These are phyloP conservation scores for Cyberlindnera subsufficiens DNA, from an alignment of 805 yeast genomes.

Conservation along the genomic window DNA sequence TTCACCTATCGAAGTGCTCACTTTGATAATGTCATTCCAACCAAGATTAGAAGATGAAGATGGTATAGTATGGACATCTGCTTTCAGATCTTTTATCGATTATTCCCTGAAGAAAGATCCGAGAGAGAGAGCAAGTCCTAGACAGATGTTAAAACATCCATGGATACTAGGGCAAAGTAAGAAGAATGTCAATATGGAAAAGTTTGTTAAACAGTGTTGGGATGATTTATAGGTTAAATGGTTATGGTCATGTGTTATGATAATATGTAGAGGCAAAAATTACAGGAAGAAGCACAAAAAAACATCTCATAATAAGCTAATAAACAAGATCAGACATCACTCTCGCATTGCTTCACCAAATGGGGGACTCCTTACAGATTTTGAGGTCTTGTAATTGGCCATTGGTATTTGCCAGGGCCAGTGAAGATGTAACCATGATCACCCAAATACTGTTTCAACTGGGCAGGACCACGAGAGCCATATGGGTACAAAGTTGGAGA, in stretches of 20 bases:
- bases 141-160: conserved; percentile 90
- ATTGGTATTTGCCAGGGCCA: conserved; percentile 64
- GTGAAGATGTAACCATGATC: conserved; percentile 71
- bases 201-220: conserved; percentile 56
- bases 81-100: conserved; percentile 76
- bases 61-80: conserved; percentile 73
- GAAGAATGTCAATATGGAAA: conserved; percentile 77
- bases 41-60: conserved; percentile 71
- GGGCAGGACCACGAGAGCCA: conserved; percentile 86
- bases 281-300: neutral
- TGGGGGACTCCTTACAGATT: conserved; percentile 5
- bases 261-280: neutral
- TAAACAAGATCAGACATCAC: conserved; percentile 2
- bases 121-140: conserved; percentile 79
- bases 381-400: conserved; percentile 74
- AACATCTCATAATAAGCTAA: neutral
- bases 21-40: conserved; percentile 74
- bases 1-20: conserved; percentile 84
- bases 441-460: conserved; percentile 52
- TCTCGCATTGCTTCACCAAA: neutral
- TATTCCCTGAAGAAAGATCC: conserved; percentile 80
- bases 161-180: conserved; percentile 80
- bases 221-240: conserved; percentile 3
- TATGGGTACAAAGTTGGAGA: conserved; percentile 67
- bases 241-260: neutral